Evolutionary conservation across 176 grass and related monocot genomes (phyloP).

Genomic region (Zea luxurians): DNA sequence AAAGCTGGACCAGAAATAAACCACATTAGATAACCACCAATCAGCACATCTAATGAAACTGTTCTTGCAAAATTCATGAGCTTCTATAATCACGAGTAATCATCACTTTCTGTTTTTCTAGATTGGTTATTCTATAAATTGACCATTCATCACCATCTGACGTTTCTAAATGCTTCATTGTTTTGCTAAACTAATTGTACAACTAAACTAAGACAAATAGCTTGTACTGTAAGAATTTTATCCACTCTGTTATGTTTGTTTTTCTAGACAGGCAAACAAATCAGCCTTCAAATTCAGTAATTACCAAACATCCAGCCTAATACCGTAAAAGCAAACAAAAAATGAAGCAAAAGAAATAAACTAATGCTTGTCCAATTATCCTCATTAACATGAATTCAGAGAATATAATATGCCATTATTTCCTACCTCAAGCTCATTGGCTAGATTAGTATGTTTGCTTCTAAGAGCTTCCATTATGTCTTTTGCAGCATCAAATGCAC

Average conservation of each 20-base stretch:
- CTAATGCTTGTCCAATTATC: background rate
- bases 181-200: slow-evolving; percentile 16
- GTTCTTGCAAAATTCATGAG: slow-evolving; percentile 5
- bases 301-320: background rate
- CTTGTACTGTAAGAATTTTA: slow-evolving; percentile 4
- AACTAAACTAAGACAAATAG: background rate
- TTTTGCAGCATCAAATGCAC: slow-evolving; percentile 98
- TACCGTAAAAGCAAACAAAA: background rate
- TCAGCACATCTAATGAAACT: background rate
- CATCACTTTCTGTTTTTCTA: background rate
- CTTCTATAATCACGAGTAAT: slow-evolving; percentile 6
- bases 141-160: background rate
- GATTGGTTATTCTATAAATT: background rate
- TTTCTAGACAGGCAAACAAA: slow-evolving; percentile 3
- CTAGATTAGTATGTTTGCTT: slow-evolving; percentile 83
- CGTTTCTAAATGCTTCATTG: slow-evolving; percentile 1
- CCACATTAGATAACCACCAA: slow-evolving; percentile 26
- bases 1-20: slow-evolving; percentile 61
- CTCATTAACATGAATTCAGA: slow-evolving; percentile 1
- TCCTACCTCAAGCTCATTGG: slow-evolving; percentile 60
- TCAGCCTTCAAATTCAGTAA: background rate
- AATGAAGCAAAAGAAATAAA: slow-evolving; percentile 23
- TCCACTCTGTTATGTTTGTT: background rate
- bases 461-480: slow-evolving; percentile 99
- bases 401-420: slow-evolving; percentile 7